Conservation (phyloP, 2,329 filamentous ascomycete genomes). For the Ophiocordyceps sinensis region DNA sequence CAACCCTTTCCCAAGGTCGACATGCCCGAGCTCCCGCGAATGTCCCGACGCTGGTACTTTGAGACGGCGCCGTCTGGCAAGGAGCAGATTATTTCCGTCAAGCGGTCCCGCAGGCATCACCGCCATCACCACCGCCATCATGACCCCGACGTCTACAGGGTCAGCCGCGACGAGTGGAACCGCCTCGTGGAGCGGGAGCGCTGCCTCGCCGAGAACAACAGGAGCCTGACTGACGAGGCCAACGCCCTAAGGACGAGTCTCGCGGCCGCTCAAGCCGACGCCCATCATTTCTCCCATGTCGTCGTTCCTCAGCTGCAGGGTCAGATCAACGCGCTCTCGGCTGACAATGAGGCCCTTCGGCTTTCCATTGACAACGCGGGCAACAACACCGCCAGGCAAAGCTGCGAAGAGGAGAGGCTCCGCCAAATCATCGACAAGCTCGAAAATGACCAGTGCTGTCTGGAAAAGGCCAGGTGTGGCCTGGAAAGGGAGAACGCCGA, state of each 20-base stretch:
- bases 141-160: slow-evolving; percentile 19
- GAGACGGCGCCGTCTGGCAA: slow-evolving; percentile 19
- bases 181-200: slow-evolving; percentile 21
- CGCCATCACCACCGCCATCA: slow-evolving; percentile 16
- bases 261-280: slow-evolving; percentile 19
- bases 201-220: slow-evolving; percentile 19
- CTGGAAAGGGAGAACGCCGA: slow-evolving; percentile 20
- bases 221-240: slow-evolving; percentile 16
- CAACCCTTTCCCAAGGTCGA: slow-evolving; percentile 2
- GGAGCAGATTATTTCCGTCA: slow-evolving; percentile 23
- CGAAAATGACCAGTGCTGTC: slow-evolving; percentile 16
- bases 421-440: slow-evolving; percentile 18
- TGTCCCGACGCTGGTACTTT: slow-evolving; percentile 22
- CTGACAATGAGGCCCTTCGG: slow-evolving; percentile 25
- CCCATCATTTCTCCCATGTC: slow-evolving; percentile 16
- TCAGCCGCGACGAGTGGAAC: slow-evolving; percentile 22
- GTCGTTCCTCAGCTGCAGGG: slow-evolving; percentile 21
- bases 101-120: slow-evolving; percentile 19
- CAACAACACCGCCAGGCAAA: slow-evolving; percentile 15
- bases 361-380: slow-evolving; percentile 19
- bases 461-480: slow-evolving; percentile 18
- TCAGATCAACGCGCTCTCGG: slow-evolving; percentile 19
- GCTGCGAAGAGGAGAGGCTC: slow-evolving; percentile 17
- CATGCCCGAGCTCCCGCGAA: slow-evolving; percentile 5
- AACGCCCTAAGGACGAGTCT: slow-evolving; percentile 20